Evolutionary conservation across 441 rosid genomes (phyloP), one percentile per base, ranked within the genome.

Genomic region (Codiaeum variegatum): DNA sequence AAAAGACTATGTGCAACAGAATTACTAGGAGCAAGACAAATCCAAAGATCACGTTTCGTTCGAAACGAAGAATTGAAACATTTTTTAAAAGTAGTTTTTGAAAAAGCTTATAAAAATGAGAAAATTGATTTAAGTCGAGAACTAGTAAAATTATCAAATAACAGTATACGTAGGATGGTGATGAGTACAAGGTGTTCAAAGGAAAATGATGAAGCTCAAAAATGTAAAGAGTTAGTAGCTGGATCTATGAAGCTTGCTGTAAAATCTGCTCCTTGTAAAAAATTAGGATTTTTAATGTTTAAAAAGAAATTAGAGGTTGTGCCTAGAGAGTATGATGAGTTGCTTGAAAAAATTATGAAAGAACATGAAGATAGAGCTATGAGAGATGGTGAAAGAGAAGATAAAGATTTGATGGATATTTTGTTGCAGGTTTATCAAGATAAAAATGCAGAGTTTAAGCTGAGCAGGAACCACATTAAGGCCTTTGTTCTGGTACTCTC

Each of bases 321-420:
- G 55, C 74, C 76, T 1, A 32, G 60, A 61, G 80, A 66, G 63
- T 82, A 42, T 12, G 84, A 86, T 70, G 83, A 68, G 11, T 67
- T 83, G 80, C 59, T 85, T 34, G 90, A 88, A 23, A 83, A 61
- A 66, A 49, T 82, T 64, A 38, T 86, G 8, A 76, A 58, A 36
- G 87, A 86, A 68, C 88, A 85, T 6, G 86, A 84, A 62, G 80
- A 77, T 44, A 74, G 78, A 29, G 78, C 76, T 61, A 73, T 74
- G 70, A 62, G 40, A 18, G 59, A 69, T 2, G 21, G 61, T 71
- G 74, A 56, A 23, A 7, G 12, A 40, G 38, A 76, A 3, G 58
- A 79, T 15, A 80, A 62, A 36, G 86, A 88, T 80, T 67, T 84
- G 69, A 78, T 84, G 75, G 82, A 86, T 78, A 51, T 83, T 76